These are phyloP conservation scores for Allium sativum DNA, from an alignment of 106 monocot species.

Conservation along the genomic window DNA sequence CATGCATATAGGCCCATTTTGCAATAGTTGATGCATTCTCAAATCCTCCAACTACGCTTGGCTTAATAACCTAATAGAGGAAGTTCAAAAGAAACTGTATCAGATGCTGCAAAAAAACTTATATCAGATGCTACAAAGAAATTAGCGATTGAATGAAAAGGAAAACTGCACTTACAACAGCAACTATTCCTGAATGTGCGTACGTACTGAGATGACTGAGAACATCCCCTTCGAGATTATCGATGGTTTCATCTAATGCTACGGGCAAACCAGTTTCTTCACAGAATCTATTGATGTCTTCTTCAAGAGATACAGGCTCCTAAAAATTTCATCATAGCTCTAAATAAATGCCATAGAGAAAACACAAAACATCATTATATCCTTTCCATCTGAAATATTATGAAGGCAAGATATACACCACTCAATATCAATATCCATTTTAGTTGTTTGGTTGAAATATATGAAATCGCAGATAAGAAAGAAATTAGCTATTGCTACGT, in stretches of 20 bases:
- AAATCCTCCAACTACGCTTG: conserved; percentile 82
- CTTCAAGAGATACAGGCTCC: conserved; percentile 78
- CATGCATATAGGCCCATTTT: conserved; percentile 72
- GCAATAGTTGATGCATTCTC: conserved; percentile 70
- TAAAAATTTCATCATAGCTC: conserved; percentile 21
- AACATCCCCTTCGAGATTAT: conserved; percentile 40
- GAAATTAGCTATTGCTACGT: neutral
- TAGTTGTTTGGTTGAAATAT: too few species aligned
- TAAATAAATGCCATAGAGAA: too few species aligned
- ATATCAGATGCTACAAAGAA: neutral
- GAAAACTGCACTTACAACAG: conserved; percentile 56
- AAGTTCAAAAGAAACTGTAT: conserved; percentile 12
- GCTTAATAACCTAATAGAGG: conserved; percentile 70
- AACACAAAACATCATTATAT: too few species aligned
- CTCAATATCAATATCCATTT: too few species aligned
- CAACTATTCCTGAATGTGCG: conserved; percentile 70
- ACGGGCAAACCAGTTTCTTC: conserved; percentile 67
- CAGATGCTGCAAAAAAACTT: neutral
- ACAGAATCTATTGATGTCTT: conserved; percentile 83
- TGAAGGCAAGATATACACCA: too few species aligned
- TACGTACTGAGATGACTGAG: conserved; percentile 41
- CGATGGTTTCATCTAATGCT: conserved; percentile 86
- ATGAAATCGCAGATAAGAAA: too few species aligned
- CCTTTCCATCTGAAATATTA: too few species aligned
- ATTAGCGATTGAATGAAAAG: conserved; percentile 1